Evolutionary conservation across 2,329 filamentous ascomycete genomes (phyloP).

Genomic region (Blastomyces gilchristii): DNA sequence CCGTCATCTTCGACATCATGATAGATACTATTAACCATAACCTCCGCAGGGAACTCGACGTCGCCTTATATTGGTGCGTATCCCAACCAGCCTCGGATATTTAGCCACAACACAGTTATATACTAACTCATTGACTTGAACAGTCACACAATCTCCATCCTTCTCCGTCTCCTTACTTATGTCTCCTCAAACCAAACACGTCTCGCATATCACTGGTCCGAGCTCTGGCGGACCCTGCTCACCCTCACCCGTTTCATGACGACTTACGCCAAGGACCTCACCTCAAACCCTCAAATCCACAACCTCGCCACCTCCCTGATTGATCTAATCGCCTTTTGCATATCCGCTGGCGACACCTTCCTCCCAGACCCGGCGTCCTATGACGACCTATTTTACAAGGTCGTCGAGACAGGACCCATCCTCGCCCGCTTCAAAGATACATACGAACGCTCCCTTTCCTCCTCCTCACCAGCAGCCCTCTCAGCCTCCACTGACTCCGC

Average conservation of each 20-base stretch:
- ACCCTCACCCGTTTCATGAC: constrained; percentile 83
- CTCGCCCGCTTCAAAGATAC: constrained; percentile 71
- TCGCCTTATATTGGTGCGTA: constrained; percentile 62
- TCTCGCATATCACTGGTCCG: constrained; percentile 84
- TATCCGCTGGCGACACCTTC: constrained; percentile 83
- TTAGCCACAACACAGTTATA: background rate
- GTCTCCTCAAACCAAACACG: constrained; percentile 73
- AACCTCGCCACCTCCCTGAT: constrained; percentile 67
- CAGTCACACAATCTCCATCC: constrained; percentile 63
- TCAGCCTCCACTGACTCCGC: constrained; percentile 32
- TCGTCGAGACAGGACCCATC: constrained; percentile 81
- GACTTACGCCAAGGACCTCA: constrained; percentile 71
- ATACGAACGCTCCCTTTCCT: constrained; percentile 44
- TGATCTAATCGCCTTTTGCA: constrained; percentile 69
- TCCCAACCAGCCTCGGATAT: background rate
- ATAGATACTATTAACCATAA: constrained; percentile 93
- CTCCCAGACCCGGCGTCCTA: constrained; percentile 78
- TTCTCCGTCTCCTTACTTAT: constrained; percentile 73
- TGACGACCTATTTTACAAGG: constrained; percentile 96
- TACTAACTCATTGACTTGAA: constrained; percentile 1
- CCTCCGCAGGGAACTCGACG: constrained; percentile 71
- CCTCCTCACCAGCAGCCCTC: constrained; percentile 11
- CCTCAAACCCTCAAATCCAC: constrained; percentile 56
- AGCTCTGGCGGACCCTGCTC: constrained; percentile 82
- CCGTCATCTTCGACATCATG: constrained; percentile 73